Conservation (phyloP, 345 rosid genomes). For the Cardamine resedifolia region DNA sequence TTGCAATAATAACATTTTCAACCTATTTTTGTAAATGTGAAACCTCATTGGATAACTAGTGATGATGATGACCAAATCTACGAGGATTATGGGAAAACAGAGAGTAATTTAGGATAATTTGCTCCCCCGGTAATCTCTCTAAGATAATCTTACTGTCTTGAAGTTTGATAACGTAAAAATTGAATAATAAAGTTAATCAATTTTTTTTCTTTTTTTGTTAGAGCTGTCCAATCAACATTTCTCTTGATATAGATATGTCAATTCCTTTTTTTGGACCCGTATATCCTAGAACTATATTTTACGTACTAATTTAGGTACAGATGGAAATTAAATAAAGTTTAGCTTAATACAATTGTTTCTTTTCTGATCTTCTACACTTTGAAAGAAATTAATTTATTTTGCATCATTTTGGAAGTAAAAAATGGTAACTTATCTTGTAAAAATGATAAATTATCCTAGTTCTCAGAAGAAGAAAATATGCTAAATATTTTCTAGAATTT, state of each 20-base stretch:
- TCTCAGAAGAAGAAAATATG: no score
- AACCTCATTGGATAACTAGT: background rate
- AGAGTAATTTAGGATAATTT: background rate
- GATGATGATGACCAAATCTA: background rate
- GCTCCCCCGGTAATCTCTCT: background rate
- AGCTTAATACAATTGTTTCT: background rate
- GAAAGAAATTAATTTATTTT: background rate
- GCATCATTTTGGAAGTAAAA: constrained; percentile 1
- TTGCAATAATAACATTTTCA: constrained; percentile 6
- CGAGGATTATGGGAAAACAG: background rate
- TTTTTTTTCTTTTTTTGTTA: background rate
- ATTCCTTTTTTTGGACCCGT: background rate
- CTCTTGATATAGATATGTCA: background rate
- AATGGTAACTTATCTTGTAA: no score
- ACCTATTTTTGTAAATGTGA: constrained; percentile 11
- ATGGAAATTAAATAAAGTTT: background rate
- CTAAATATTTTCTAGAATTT: no score
- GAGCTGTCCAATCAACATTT: constrained; percentile 2
- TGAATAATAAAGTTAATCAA: constrained; percentile 15
- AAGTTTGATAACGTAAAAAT: background rate
- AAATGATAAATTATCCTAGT: no score
- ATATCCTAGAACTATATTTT: background rate
- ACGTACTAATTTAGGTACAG: background rate
- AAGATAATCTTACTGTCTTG: background rate
- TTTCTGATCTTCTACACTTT: background rate